Base-by-base conservation (phyloP, 768 basidiomycete genomes). In the Clitopilus hobsonii region DNA sequence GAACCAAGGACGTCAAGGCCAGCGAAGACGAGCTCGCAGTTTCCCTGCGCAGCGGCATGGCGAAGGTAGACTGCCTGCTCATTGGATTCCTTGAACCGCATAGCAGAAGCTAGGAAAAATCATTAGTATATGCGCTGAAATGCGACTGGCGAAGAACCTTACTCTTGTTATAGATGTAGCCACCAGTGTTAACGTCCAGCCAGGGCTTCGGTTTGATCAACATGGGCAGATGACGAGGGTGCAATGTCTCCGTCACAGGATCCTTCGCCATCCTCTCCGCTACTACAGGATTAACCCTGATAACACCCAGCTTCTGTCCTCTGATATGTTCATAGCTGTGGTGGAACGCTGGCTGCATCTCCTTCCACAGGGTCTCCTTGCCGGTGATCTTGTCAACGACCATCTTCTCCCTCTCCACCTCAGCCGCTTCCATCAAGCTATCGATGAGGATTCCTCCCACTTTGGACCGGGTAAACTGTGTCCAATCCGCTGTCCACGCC, bases 191-290 rank as follows among this genome's bases (percentile, higher is more conserved):
- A 58, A 84, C 78, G 54, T 76, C 74, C 1, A 89, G 63, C 96
- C 95, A 98, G 0, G 92, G 91, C 59, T 86, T 86, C 1, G 96
- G 96, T 58, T 86, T 85, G 23, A 95, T 81, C 6, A 99, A 79
- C 97, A 98, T 99, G 7, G 96, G 96, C 22, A 99, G 78, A 69
- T 96, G 91, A 1, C 94, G 90, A 14, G 96, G 94, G 70, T 96
- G 94, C 16, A 98, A 74, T 0, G 88, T 82, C 52, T 85, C 79
- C 11, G 75, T 71, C 18, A 94, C 64, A 36, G 71, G 76, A 57
- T 98, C 95, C 55, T 82, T 84, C 2, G 91, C 84, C 53, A 98
- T 73, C 2, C 88, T 81, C 13, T 89, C 84, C 2, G 86, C 74
- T 5, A 98, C 88, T 3, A 78, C 83, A 0, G 88, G 85, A 67